A percentile compares a stretch with the other conserved stretches of the same genome.
Conservation (phyloP, 2,329 filamentous ascomycete species). For the Lanzia echinophila region DNA sequence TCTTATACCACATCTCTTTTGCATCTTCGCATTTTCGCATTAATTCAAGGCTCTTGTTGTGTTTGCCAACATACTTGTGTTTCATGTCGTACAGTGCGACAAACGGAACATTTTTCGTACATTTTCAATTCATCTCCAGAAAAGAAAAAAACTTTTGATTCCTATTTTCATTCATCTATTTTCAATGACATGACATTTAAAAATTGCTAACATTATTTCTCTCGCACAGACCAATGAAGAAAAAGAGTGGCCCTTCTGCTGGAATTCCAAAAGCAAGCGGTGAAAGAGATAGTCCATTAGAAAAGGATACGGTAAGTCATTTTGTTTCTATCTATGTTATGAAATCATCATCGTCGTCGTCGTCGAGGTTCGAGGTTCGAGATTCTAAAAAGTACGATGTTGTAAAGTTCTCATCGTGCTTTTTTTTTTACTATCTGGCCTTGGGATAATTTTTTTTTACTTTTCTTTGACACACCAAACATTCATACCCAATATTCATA, state of each 20-base stretch:
- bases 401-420: slow-evolving; percentile 9
- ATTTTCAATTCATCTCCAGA: background rate
- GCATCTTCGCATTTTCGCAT: background rate
- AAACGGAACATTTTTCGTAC: slow-evolving; percentile 7
- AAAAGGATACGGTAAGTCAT: slow-evolving; percentile 34
- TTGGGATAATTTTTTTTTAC: background rate
- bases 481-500: no score
- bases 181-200: slow-evolving; percentile 3
- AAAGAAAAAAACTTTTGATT: background rate
- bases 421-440: background rate
- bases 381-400: background rate
- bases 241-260: slow-evolving; percentile 55
- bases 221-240: slow-evolving; percentile 60
- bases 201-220: slow-evolving; percentile 19
- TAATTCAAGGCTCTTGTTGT: slow-evolving; percentile 3
- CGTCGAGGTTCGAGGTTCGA: background rate
- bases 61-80: slow-evolving; percentile 3
- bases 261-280: slow-evolving; percentile 60
- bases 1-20: background rate
- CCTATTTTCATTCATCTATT: background rate
- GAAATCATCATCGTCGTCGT: no score
- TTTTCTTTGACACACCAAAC: no score
- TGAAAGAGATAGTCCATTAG: slow-evolving; percentile 55
- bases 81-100: slow-evolving; percentile 24
- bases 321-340: background rate